Evolutionary conservation across 345 rosid species (phyloP).

Genomic region (Excoecaria agallocha): DNA sequence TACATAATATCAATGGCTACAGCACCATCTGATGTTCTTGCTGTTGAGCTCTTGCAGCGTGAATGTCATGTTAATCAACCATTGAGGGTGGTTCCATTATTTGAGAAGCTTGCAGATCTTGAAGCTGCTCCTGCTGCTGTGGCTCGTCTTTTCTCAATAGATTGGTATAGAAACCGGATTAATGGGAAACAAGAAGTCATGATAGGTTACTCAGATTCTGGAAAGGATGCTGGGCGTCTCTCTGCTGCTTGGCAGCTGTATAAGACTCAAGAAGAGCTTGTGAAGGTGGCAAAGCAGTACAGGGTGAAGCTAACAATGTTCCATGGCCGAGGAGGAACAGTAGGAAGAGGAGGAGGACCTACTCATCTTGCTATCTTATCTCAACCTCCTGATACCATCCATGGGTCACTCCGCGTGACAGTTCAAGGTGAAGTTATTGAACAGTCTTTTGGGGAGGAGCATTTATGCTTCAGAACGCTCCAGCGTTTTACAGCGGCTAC

Average conservation of each 20-base stretch:
- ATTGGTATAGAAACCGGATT: slow-evolving; percentile 85
- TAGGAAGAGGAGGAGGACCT: slow-evolving; percentile 98
- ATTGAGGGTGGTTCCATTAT: slow-evolving; percentile 93
- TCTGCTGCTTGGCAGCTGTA: slow-evolving; percentile 99
- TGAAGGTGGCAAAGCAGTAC: slow-evolving; percentile 70
- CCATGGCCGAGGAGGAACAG: slow-evolving; percentile 98
- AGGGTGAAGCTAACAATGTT: slow-evolving; percentile 96
- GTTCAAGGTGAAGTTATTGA: slow-evolving; percentile 97
- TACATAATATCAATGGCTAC: slow-evolving; percentile 40
- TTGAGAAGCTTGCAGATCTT: slow-evolving; percentile 96
- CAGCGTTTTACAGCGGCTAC: slow-evolving; percentile 99
- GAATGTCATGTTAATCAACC: slow-evolving; percentile 90
- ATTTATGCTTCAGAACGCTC: slow-evolving; percentile 91
- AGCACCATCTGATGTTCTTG: slow-evolving; percentile 37
- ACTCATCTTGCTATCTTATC: slow-evolving; percentile 98
- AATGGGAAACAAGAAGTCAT: slow-evolving; percentile 95
- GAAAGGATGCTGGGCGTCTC: slow-evolving; percentile 92
- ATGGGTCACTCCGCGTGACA: slow-evolving; percentile 88
- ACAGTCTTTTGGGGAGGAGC: slow-evolving; percentile 95
- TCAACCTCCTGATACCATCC: slow-evolving; percentile 96
- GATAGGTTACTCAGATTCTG: slow-evolving; percentile 99
- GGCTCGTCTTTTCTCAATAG: slow-evolving; percentile 82
- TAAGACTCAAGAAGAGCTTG: slow-evolving; percentile 95
- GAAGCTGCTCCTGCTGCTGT: slow-evolving; percentile 97
- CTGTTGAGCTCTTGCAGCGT: slow-evolving; percentile 82